Conservation (phyloP, 202 grass and related monocot species). For the Sporobolus alterniflorus region DNA sequence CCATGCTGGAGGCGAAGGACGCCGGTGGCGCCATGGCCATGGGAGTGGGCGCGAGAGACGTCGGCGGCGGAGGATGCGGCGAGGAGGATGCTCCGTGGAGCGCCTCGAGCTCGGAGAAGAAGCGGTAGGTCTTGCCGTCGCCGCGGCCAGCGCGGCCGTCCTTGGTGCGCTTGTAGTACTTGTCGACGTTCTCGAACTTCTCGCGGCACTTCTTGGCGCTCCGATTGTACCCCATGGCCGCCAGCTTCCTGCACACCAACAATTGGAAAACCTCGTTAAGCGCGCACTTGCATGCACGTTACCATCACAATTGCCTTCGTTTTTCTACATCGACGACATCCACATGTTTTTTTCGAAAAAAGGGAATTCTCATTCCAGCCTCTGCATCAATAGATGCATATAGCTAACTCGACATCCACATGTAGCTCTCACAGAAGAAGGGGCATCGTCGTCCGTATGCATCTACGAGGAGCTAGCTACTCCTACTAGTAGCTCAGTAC, state of each 20-base stretch:
- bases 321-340: background rate
- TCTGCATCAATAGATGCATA: no score
- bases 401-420: no score
- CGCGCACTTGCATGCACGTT: constrained; percentile 7
- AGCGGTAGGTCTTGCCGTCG: constrained; percentile 91
- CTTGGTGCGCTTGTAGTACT: constrained; percentile 98
- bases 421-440: constrained; percentile 41
- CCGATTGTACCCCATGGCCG: constrained; percentile 73
- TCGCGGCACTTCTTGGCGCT: constrained; percentile 98
- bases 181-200: constrained; percentile 99
- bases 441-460: background rate
- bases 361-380: no score
- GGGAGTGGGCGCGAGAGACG: constrained; percentile 5
- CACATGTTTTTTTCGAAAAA: no score
- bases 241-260: constrained; percentile 64
- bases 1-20: background rate
- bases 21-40: constrained; percentile 19
- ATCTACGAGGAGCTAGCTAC: background rate
- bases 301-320: constrained; percentile 14
- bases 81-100: constrained; percentile 49
- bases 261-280: constrained; percentile 5
- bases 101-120: constrained; percentile 91
- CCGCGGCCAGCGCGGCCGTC: constrained; percentile 79
- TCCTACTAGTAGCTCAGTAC: no score
- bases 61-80: background rate